Base-by-base conservation (phyloP, 352 stramenopile species). In the Globisporangium middletonii region DNA sequence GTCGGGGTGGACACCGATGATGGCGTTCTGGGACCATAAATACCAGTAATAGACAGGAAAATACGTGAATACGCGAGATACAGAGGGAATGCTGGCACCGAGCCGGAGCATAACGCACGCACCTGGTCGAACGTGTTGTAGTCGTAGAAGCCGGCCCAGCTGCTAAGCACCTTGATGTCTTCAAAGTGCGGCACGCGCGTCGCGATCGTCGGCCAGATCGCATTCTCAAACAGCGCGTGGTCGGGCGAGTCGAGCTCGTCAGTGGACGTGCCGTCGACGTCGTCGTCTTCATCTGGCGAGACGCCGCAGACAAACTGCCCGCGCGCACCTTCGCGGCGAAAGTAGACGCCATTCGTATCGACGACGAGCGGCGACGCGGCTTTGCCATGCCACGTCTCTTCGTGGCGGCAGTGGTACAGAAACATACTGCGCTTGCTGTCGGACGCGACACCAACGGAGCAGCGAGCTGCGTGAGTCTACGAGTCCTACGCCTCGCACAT, bases 81-180 rank as follows among this genome's bases (percentile, higher is more conserved):
- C 6, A n/a, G 23, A 15, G 13, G n/a, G 7, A 5, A 38, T 35
- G 23, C 26, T 59, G 12, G 33, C 33, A 38, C 33, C 33, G 33
- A 38, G 33, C 59, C 16, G 18, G 15, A 16, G 1, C 19, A 28
- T n/a, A 46, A 4, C 4, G 35, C 19, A 44, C 50, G 50, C 33
- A 86, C 76, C 72, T 87, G 84, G 65, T 94, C 84, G 30, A 92
- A 86, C 18, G 80, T 92, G 69, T 94, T 92, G 76, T 87, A 94
- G 57, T 94, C 84, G 65, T 94, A 94, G 65, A 83, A 94, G 8
- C 84, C 84, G 30, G 84, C 75, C 84, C 84, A 94, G 7, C 75
- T 65, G 44, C 74, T 86, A 27, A 89, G n/a, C 2, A 92, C 55
- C 60, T 94, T 92, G 62, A 94, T 83, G 37, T 73, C 76, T 54